Percentiles rank a stretch among this genome's conserved stretches.
Conservation (phyloP, 148 eudicot genomes). For the Polygonum maritimum region DNA sequence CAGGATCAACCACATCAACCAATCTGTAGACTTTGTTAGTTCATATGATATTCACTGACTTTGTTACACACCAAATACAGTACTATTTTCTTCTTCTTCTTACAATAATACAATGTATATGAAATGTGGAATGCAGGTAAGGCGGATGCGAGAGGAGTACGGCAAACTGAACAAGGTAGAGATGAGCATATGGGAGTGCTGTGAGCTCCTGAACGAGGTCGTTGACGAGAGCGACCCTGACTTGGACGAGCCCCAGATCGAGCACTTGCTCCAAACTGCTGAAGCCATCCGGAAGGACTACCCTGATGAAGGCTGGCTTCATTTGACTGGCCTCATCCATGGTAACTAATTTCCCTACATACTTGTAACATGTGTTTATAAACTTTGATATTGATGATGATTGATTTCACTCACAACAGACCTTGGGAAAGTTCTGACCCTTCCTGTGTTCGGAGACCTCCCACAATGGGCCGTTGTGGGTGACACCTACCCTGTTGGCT, state of each 20-base stretch:
- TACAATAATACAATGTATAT: neutral
- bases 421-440: slow-evolving; percentile 88
- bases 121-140: slow-evolving; percentile 38
- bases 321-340: slow-evolving; percentile 84
- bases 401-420: slow-evolving; percentile 20
- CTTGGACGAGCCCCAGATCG: slow-evolving; percentile 87
- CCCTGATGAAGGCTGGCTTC: slow-evolving; percentile 89
- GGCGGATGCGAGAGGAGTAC: slow-evolving; percentile 68
- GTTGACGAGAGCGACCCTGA: slow-evolving; percentile 95
- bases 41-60: neutral
- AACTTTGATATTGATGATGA: neutral
- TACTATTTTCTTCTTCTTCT: neutral
- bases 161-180: slow-evolving; percentile 60
- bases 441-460: slow-evolving; percentile 69
- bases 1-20: slow-evolving; percentile 59
- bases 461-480: slow-evolving; percentile 99
- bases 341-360: slow-evolving; percentile 25
- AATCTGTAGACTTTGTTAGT: slow-evolving; percentile 60
- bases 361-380: neutral
- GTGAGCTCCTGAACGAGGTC: slow-evolving; percentile 71
- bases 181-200: slow-evolving; percentile 98
- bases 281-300: slow-evolving; percentile 82
- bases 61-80: neutral
- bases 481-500: slow-evolving; percentile 88
- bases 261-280: slow-evolving; percentile 87